These are phyloP conservation scores for Neurospora tetraspora DNA, from an alignment of 495 filamentous ascomycete genomes.

Conservation along the genomic window DNA sequence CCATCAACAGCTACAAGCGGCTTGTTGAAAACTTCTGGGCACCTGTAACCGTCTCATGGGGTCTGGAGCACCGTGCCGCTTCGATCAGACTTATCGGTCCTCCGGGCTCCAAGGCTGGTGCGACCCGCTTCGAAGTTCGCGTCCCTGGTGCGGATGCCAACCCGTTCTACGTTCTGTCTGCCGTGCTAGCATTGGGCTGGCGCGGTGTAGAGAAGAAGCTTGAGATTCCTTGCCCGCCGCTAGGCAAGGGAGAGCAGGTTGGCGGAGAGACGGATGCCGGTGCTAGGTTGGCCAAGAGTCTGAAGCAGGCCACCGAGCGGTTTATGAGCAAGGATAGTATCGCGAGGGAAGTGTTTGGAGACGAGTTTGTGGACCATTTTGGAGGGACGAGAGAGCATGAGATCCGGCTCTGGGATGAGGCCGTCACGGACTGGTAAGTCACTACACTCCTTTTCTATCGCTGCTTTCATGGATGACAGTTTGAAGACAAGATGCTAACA, in stretches of 20 bases:
- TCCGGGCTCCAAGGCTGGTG: slow-evolving; percentile 68
- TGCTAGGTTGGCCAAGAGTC: slow-evolving; percentile 62
- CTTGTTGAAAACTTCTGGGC: slow-evolving; percentile 99
- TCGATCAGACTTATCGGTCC: slow-evolving; percentile 84
- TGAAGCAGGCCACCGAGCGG: slow-evolving; percentile 69
- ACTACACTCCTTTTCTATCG: background rate
- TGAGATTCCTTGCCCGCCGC: slow-evolving; percentile 68
- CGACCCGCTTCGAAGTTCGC: slow-evolving; percentile 85
- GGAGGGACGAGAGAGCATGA: slow-evolving; percentile 90
- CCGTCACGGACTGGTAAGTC: slow-evolving; percentile 82
- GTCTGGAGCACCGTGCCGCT: slow-evolving; percentile 86
- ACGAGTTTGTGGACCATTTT: slow-evolving; percentile 93
- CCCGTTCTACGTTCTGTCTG: slow-evolving; percentile 76
- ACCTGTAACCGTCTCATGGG: slow-evolving; percentile 94
- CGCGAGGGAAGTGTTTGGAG: slow-evolving; percentile 83
- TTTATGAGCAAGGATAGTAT: slow-evolving; percentile 70
- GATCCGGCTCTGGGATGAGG: slow-evolving; percentile 83
- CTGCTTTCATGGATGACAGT: background rate
- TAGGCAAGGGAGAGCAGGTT: slow-evolving; percentile 74
- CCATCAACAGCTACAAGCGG: slow-evolving; percentile 93
- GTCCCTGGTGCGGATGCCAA: slow-evolving; percentile 89
- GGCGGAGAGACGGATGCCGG: slow-evolving; percentile 57
- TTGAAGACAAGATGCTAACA: slow-evolving; percentile 6
- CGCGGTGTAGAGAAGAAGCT: slow-evolving; percentile 85
- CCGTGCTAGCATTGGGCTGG: slow-evolving; percentile 78